A percentile compares a stretch with the other conserved stretches of the same genome.
These are phyloP conservation scores for Pseudotsuga menziesii DNA, from an alignment of 75 land plant genomes.

Conservation along the genomic window DNA sequence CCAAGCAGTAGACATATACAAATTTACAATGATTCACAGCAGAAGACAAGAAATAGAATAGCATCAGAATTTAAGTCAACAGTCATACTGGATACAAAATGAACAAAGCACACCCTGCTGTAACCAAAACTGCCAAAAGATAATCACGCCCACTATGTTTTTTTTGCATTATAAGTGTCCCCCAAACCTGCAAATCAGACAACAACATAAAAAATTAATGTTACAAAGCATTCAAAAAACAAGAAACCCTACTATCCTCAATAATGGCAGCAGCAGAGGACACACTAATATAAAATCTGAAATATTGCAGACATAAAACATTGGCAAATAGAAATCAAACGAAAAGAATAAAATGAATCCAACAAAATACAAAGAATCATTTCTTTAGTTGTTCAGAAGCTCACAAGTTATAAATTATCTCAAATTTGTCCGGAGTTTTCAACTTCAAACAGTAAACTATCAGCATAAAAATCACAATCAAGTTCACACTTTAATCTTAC, in stretches of 20 bases:
- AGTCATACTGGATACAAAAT: slow-evolving; percentile 73
- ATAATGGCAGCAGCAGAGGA: not conserved
- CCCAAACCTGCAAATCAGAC: slow-evolving; percentile 69
- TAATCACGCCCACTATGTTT: slow-evolving; percentile 74
- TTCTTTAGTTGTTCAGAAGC: too few relatives aligned
- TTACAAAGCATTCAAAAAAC: not conserved
- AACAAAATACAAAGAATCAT: too few relatives aligned
- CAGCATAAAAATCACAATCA: too few relatives aligned
- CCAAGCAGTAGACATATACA: not conserved
- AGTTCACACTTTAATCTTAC: too few relatives aligned
- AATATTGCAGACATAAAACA: not conserved
- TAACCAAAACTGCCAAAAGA: slow-evolving; percentile 74
- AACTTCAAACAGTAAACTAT: too few relatives aligned
- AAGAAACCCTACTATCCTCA: not conserved
- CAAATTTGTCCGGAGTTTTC: too few relatives aligned
- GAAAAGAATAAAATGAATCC: not conserved
- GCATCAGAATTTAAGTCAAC: slow-evolving; percentile 5
- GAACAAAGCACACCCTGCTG: slow-evolving; percentile 82
- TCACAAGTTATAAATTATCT: too few relatives aligned
- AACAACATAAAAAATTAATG: not conserved
- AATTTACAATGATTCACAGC: not conserved
- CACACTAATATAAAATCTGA: not conserved
- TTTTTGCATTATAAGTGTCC: slow-evolving; percentile 91
- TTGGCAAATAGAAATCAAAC: not conserved
- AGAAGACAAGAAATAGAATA: not conserved